Evolutionary conservation across 2,329 filamentous ascomycete genomes (phyloP).

Genomic region (Teratosphaeria destructans): DNA sequence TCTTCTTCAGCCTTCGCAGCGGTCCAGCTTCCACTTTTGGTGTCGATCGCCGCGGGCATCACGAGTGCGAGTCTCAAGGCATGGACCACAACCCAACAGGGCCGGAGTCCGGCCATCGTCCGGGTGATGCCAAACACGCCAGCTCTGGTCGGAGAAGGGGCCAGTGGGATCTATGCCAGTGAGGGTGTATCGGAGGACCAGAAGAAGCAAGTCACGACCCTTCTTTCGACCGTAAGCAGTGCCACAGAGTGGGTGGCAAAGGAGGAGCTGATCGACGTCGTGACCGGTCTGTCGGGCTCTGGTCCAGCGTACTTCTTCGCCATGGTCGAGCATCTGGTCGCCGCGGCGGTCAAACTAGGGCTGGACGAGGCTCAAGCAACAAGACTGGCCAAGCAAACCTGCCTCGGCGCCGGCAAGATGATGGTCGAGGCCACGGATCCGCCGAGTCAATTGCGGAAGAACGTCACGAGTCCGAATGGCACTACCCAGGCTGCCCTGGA

Average conservation of each 20-base stretch:
- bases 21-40: slow-evolving; percentile 10
- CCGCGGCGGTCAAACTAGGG: slow-evolving; percentile 15
- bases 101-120: slow-evolving; percentile 14
- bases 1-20: slow-evolving; percentile 9
- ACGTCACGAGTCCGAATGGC: slow-evolving; percentile 21
- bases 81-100: slow-evolving; percentile 13
- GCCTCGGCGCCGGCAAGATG: slow-evolving; percentile 20
- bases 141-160: slow-evolving; percentile 17
- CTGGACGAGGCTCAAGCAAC: slow-evolving; percentile 17
- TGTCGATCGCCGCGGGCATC: slow-evolving; percentile 19
- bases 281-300: slow-evolving; percentile 17
- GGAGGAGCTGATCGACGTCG: slow-evolving; percentile 18
- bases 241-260: slow-evolving; percentile 18
- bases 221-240: slow-evolving; percentile 16
- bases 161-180: slow-evolving; percentile 16
- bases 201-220: slow-evolving; percentile 11
- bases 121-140: slow-evolving; percentile 21
- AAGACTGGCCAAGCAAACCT: slow-evolving; percentile 18
- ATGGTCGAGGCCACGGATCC: slow-evolving; percentile 14
- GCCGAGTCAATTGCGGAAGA: slow-evolving; percentile 17
- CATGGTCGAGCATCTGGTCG: slow-evolving; percentile 19
- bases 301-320: slow-evolving; percentile 19
- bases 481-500: slow-evolving; percentile 19
- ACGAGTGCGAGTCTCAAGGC: slow-evolving; percentile 12
- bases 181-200: slow-evolving; percentile 13